Evolutionary conservation across 257 asterid genomes (phyloP).

Genomic region (Solanum medicagineum): DNA sequence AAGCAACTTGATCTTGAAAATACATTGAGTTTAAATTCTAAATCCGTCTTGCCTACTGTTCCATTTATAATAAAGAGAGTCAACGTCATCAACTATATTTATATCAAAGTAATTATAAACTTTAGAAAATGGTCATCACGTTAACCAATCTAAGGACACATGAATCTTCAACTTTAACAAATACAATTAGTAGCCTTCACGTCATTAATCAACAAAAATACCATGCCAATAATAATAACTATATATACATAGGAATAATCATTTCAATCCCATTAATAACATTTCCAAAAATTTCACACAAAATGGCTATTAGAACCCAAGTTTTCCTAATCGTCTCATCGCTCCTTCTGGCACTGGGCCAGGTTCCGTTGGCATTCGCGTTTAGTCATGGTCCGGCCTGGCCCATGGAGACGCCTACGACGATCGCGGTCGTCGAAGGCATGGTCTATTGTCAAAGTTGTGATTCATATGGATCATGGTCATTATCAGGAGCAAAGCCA

Average conservation of each 20-base stretch:
- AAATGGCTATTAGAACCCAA: conserved; percentile 38
- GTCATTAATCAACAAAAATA: not conserved
- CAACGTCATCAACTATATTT: not conserved
- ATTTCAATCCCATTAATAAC: not conserved
- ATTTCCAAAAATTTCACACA: not conserved
- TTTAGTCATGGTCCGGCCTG: conserved; percentile 9
- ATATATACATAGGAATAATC: conserved; percentile 17
- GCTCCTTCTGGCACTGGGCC: conserved; percentile 20
- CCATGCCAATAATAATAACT: conserved; percentile 1
- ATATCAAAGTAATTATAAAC: not conserved
- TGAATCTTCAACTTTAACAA: not conserved
- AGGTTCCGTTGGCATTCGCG: conserved; percentile 10
- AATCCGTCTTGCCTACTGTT: too few relatives aligned
- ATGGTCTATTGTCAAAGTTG: conserved; percentile 72
- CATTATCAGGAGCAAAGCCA: conserved; percentile 37
- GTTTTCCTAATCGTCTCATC: conserved; percentile 13
- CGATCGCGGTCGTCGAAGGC: conserved; percentile 67
- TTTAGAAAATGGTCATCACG: conserved; percentile 36
- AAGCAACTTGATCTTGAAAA: too few relatives aligned
- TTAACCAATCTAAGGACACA: conserved; percentile 3
- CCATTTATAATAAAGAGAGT: not conserved
- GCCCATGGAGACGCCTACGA: conserved; percentile 9
- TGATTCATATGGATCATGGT: conserved; percentile 41
- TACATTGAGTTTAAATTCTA: not conserved
- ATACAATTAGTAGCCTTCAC: not conserved